Conservation (phyloP, 495 filamentous ascomycete genomes). For the Xylaria intraflava region DNA sequence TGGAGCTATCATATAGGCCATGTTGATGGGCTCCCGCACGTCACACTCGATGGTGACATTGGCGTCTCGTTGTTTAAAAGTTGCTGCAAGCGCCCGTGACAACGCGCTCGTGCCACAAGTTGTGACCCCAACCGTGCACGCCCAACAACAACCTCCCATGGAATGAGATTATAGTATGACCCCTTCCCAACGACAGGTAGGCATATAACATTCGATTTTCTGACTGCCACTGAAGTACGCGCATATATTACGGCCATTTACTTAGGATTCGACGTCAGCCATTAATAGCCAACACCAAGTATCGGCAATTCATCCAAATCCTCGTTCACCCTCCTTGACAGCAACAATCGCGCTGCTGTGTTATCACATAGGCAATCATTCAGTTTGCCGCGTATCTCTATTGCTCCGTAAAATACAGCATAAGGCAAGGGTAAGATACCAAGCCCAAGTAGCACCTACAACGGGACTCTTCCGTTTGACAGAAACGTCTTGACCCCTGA, state of each 20-base stretch:
- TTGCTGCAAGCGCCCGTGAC: conserved; percentile 4
- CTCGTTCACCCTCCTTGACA: neutral
- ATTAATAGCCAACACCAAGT: neutral
- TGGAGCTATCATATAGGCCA: neutral
- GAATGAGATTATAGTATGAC: neutral
- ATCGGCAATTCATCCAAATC: neutral
- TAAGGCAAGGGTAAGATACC: neutral
- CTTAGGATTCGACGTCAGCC: neutral
- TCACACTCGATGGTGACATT: neutral
- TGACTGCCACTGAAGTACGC: neutral
- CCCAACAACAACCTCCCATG: neutral
- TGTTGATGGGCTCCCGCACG: neutral
- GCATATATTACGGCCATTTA: neutral
- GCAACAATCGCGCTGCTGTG: neutral
- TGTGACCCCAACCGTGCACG: neutral
- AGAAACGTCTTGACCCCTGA: conserved; percentile 3
- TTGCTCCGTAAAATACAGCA: neutral
- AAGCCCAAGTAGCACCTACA: neutral
- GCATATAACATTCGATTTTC: neutral
- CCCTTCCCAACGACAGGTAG: neutral
- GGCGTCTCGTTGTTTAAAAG: neutral
- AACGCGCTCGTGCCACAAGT: neutral
- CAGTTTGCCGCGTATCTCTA: neutral
- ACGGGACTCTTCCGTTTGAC: neutral
- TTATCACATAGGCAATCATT: neutral